Conservation (phyloP, 257 asterid genomes). For the Solanum clarkiae region DNA sequence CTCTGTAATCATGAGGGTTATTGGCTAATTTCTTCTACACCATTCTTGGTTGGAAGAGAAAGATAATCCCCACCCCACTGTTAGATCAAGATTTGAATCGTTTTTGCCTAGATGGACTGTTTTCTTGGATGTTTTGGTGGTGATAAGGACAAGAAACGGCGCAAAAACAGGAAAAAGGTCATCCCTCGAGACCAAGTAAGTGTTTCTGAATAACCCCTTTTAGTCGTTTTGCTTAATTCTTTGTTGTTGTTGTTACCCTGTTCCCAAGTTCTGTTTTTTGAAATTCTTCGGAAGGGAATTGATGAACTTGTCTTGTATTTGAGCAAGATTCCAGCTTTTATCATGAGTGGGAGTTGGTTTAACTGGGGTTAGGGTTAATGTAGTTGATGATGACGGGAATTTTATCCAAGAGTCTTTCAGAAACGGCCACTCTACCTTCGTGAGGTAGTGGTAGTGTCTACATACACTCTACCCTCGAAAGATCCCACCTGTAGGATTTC, state of each 20-base stretch:
- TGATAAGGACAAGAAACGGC: conserved; percentile 42
- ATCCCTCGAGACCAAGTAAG: conserved; percentile 52
- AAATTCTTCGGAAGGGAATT: not conserved
- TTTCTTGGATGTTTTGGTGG: conserved; percentile 86
- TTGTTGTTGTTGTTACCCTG: not conserved
- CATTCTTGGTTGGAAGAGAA: conserved; percentile 4
- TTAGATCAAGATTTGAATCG: not conserved
- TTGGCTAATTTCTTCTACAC: conserved; percentile 11
- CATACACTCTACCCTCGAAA: not conserved
- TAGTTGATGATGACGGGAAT: not conserved
- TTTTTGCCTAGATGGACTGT: conserved; percentile 50
- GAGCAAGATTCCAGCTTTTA: not conserved
- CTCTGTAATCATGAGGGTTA: not conserved
- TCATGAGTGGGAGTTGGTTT: not conserved
- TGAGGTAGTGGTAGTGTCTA: not conserved
- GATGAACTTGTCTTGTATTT: not conserved
- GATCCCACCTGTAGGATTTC: not conserved
- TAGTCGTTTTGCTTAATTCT: not conserved
- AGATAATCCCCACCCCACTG: not conserved
- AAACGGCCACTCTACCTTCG: not conserved
- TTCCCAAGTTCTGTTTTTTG: not conserved
- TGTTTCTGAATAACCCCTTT: not conserved
- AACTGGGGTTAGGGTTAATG: not conserved
- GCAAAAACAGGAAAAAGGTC: conserved; percentile 33
- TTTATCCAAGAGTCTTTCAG: not conserved